Evolutionary conservation across 352 stramenopile genomes (phyloP).

Genomic region (Phytophthora citrophthora): DNA sequence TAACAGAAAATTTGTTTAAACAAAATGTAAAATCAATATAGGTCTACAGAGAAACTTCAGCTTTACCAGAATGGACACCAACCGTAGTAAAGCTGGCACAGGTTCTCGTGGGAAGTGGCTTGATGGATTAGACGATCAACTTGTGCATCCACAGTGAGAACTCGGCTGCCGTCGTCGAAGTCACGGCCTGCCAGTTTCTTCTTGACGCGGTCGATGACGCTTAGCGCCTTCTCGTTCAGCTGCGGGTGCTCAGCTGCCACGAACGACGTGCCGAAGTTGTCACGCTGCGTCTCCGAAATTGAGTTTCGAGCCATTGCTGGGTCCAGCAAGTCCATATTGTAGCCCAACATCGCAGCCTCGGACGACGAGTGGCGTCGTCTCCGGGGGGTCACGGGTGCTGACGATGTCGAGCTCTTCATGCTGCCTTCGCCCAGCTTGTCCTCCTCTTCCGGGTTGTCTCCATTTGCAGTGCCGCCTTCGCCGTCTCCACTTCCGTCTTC

Average conservation of each 20-base stretch:
- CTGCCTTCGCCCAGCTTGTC: conserved; percentile 49
- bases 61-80: conserved; percentile 95
- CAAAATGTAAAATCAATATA: conserved; percentile 9
- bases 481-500: conserved; percentile 29
- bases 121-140: conserved; percentile 99
- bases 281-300: conserved; percentile 62
- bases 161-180: conserved; percentile 91
- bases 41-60: not conserved
- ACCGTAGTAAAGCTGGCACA: conserved; percentile 99
- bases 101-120: conserved; percentile 98
- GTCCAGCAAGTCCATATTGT: conserved; percentile 67
- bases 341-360: conserved; percentile 66
- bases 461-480: conserved; percentile 26
- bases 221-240: conserved; percentile 92
- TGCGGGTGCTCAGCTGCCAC: conserved; percentile 73
- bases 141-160: conserved; percentile 90
- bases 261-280: conserved; percentile 58
- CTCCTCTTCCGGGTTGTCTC: conserved; percentile 37
- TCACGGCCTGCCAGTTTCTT: conserved; percentile 99
- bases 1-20: not conserved
- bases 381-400: conserved; percentile 41
- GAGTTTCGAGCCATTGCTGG: conserved; percentile 62
- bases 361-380: conserved; percentile 67
- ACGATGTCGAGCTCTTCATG: conserved; percentile 69
- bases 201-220: conserved; percentile 98